Conservation (phyloP, 108 stramenopile species). For the Parietichytrium sp. region DNA sequence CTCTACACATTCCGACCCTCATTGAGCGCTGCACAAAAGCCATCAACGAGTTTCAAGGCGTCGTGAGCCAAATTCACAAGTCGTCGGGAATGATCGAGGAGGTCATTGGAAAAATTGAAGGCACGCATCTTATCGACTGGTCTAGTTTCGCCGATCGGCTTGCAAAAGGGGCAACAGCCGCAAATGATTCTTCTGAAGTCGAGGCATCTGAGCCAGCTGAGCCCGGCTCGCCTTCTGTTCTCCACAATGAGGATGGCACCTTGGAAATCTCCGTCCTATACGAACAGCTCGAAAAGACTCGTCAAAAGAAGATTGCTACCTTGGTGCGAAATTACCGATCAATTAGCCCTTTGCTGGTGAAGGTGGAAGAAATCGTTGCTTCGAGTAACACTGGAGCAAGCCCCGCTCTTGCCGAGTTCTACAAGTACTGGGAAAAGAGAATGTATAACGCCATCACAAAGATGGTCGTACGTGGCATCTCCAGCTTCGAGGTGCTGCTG, state of each 20-base stretch:
- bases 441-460: conserved; percentile 68
- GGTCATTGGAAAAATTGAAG: conserved; percentile 55
- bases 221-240: not conserved
- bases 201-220: not conserved
- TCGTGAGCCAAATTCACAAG: conserved; percentile 65
- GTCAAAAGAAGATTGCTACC: conserved; percentile 50
- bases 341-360: conserved; percentile 60
- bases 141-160: conserved; percentile 4
- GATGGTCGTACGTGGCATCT: conserved; percentile 65
- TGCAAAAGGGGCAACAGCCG: not conserved
- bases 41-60: conserved; percentile 58
- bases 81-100: conserved; percentile 61
- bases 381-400: conserved; percentile 56
- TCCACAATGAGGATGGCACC: not conserved
- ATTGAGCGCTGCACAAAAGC: conserved; percentile 64
- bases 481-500: conserved; percentile 61
- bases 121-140: conserved; percentile 55
- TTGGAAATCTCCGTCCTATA: conserved; percentile 61
- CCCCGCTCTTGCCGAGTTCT: conserved; percentile 56
- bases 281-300: conserved; percentile 61
- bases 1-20: conserved; percentile 65
- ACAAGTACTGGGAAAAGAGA: conserved; percentile 72
- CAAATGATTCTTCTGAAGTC: conserved; percentile 42
- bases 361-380: conserved; percentile 66
- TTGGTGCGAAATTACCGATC: conserved; percentile 64